Conservation (phyloP, 1,139 yeast genomes). For the Wickerhamomyces sp. region DNA sequence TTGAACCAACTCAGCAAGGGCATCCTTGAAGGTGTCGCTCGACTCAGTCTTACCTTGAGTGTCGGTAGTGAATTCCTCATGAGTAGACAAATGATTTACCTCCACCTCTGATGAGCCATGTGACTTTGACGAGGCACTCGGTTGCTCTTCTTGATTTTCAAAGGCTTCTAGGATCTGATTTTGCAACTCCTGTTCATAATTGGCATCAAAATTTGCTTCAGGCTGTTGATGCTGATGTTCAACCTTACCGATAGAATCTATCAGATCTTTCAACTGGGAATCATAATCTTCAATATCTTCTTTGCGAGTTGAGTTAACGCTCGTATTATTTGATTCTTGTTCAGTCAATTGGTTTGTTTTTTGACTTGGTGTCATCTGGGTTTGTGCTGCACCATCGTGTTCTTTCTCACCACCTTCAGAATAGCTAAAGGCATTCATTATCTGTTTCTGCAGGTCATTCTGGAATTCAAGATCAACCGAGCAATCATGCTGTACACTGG, state of each 20-base stretch:
- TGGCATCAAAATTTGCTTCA: slow-evolving; percentile 4
- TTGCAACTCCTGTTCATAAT: slow-evolving; percentile 21
- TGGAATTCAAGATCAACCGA: slow-evolving; percentile 8
- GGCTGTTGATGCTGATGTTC: slow-evolving; percentile 6
- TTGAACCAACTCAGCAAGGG: slow-evolving; percentile 35
- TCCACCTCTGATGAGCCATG: neutral
- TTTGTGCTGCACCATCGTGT: neutral
- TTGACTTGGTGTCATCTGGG: neutral
- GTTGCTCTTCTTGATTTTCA: slow-evolving; percentile 5
- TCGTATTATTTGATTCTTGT: neutral
- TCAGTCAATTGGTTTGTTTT: neutral
- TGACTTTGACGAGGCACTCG: too few species aligned
- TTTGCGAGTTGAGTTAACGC: neutral
- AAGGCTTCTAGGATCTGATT: slow-evolving; percentile 19
- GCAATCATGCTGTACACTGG: neutral
- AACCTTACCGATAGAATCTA: slow-evolving; percentile 18
- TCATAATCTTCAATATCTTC: slow-evolving; percentile 13
- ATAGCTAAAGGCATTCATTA: slow-evolving; percentile 12
- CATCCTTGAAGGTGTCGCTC: slow-evolving; percentile 23
- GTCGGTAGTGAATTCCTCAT: slow-evolving; percentile 1
- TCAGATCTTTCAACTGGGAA: slow-evolving; percentile 17
- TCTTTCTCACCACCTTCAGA: neutral
- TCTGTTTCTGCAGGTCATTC: slow-evolving; percentile 13
- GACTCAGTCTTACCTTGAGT: neutral
- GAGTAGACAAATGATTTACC: neutral